phyloP scores from a whole-genome alignment of 179 eudicot species.

The Silene coronaria region DNA sequence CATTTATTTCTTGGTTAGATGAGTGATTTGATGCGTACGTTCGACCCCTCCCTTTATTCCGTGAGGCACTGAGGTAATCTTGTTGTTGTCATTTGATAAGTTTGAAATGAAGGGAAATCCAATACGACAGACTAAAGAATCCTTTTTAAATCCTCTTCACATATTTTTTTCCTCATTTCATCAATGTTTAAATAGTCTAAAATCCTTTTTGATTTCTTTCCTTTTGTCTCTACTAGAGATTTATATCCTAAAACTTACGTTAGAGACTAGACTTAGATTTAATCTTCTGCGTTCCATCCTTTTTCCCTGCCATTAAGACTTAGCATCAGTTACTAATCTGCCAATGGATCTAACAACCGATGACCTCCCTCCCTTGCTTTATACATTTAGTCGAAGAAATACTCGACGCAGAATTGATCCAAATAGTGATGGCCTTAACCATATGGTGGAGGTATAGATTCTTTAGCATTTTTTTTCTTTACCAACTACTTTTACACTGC shows the following conservation, averaged over 20 bases:
- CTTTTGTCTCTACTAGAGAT: constrained; percentile 1
- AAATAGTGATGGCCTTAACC: not conserved
- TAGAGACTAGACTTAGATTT: not conserved
- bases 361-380: not conserved
- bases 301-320: constrained; percentile 1
- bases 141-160: not conserved
- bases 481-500: not conserved
- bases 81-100: no score
- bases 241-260: constrained; percentile 7
- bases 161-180: not conserved
- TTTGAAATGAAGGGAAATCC: no score
- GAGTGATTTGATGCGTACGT: no score
- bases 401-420: constrained; percentile 9
- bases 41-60: no score
- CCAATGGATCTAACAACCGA: not conserved
- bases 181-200: not conserved
- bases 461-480: constrained; percentile 4
- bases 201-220: constrained; percentile 5
- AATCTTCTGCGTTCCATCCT: not conserved
- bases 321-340: not conserved
- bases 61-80: no score
- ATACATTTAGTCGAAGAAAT: constrained; percentile 15
- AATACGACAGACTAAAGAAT: not conserved
- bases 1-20: no score
- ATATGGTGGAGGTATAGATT: not conserved